These are phyloP conservation scores for Leishmania gerbilli DNA, from an alignment of 208 protist species.

Conservation along the genomic window DNA sequence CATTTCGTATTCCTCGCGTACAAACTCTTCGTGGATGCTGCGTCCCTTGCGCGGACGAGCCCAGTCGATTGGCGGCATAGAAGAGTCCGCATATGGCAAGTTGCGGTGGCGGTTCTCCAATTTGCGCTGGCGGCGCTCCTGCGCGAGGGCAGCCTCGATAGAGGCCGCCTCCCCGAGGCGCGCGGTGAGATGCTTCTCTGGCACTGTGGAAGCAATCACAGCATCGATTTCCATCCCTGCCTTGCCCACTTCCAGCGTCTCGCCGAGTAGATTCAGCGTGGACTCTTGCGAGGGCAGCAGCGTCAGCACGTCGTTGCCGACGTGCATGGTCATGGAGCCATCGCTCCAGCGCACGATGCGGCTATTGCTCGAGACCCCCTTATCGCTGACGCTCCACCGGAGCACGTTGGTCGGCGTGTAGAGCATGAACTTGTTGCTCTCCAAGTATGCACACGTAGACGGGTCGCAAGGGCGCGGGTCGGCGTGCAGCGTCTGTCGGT, in stretches of 20 bases:
- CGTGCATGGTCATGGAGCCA: conserved; percentile 76
- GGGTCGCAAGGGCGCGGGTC: conserved; percentile 77
- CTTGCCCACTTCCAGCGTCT: conserved; percentile 41
- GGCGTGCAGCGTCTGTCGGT: conserved; percentile 84
- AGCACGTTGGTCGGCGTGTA: conserved; percentile 87
- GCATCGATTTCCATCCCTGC: conserved; percentile 52
- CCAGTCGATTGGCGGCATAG: conserved; percentile 75
- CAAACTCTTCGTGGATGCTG: conserved; percentile 73
- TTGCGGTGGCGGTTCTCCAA: conserved; percentile 40
- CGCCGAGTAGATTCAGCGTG: conserved; percentile 65
- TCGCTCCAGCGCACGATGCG: conserved; percentile 88
- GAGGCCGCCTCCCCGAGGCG: conserved; percentile 64
- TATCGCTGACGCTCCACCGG: conserved; percentile 50
- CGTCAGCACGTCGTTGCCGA: conserved; percentile 70
- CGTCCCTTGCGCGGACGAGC: conserved; percentile 45
- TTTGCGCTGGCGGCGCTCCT: conserved; percentile 54
- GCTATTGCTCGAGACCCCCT: conserved; percentile 53
- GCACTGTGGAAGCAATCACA: conserved; percentile 48
- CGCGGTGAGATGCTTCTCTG: conserved; percentile 62
- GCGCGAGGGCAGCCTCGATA: conserved; percentile 71
- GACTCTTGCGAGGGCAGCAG: conserved; percentile 56
- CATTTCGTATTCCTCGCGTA: conserved; percentile 74
- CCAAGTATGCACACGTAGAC: conserved; percentile 40
- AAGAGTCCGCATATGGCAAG: conserved; percentile 47
- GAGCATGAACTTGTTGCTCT: conserved; percentile 71